Evolutionary conservation across 2,329 filamentous ascomycete genomes (phyloP).

Genomic region (Cladosporium sp.): DNA sequence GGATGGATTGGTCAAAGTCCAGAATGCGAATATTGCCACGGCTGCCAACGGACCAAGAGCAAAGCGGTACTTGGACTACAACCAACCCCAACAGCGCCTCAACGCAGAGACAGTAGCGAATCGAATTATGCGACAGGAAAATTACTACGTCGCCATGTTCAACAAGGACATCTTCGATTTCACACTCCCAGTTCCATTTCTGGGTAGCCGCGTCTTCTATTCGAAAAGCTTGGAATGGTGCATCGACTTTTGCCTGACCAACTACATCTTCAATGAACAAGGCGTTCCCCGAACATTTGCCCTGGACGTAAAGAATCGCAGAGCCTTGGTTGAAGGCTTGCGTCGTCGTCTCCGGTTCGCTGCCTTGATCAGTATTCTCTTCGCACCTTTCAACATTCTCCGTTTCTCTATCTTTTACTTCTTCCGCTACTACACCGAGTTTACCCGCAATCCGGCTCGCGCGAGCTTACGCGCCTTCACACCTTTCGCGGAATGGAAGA

Average conservation of each 20-base stretch:
- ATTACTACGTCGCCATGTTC: constrained; percentile 93
- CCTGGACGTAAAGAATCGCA: constrained; percentile 74
- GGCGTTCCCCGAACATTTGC: constrained; percentile 85
- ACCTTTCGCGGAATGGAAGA: constrained; percentile 93
- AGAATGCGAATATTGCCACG: constrained; percentile 86
- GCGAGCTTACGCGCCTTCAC: constrained; percentile 89
- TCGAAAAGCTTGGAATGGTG: constrained; percentile 91
- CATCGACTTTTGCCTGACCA: constrained; percentile 80
- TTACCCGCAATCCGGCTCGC: constrained; percentile 85
- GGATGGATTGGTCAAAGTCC: constrained; percentile 73
- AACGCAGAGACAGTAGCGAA: constrained; percentile 98
- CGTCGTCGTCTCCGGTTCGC: constrained; percentile 74
- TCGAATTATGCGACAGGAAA: constrained; percentile 90
- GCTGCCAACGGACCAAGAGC: constrained; percentile 56
- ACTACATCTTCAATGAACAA: constrained; percentile 86
- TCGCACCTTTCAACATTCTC: constrained; percentile 80
- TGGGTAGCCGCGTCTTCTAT: constrained; percentile 74
- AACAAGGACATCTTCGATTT: constrained; percentile 94
- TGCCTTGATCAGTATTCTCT: constrained; percentile 78
- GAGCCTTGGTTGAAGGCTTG: constrained; percentile 71
- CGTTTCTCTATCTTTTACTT: constrained; percentile 88
- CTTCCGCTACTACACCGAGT: constrained; percentile 95
- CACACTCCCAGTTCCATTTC: constrained; percentile 76
- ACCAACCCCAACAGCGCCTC: constrained; percentile 64
- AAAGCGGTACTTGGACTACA: constrained; percentile 57